Conservation (phyloP, 179 eudicot species). For the Spinacia oleracea region DNA sequence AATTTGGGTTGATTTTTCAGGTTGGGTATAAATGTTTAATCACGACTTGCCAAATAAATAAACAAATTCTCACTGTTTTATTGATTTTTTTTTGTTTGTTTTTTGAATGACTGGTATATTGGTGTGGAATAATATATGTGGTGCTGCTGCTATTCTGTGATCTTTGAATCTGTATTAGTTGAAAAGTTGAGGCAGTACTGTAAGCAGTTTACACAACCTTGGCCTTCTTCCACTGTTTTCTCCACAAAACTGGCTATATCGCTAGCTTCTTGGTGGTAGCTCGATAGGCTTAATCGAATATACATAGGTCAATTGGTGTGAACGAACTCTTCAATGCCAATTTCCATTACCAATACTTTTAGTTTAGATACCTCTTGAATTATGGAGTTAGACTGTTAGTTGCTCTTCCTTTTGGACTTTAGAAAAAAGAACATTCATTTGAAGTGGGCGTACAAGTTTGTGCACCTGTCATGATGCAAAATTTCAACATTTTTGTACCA, state of each 20-base stretch:
- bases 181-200: not conserved
- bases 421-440: not conserved
- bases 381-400: no score
- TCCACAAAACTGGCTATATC: not conserved
- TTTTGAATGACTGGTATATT: no score
- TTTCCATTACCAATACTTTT: not conserved
- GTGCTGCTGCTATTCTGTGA: no score
- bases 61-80: not conserved
- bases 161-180: no score
- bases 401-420: not conserved
- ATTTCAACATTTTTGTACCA: no score
- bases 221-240: not conserved
- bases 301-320: not conserved
- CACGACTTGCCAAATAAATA: no score
- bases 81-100: not conserved
- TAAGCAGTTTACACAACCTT: not conserved
- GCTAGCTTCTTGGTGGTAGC: not conserved
- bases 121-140: no score
- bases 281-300: no score
- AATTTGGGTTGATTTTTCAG: not conserved
- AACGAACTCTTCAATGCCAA: no score
- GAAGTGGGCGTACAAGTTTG: not conserved
- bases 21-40: not conserved
- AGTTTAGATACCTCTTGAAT: not conserved
- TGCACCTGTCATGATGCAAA: no score